These are phyloP conservation scores for Phaeotremella fagi DNA, from an alignment of 768 basidiomycete species.

Conservation along the genomic window DNA sequence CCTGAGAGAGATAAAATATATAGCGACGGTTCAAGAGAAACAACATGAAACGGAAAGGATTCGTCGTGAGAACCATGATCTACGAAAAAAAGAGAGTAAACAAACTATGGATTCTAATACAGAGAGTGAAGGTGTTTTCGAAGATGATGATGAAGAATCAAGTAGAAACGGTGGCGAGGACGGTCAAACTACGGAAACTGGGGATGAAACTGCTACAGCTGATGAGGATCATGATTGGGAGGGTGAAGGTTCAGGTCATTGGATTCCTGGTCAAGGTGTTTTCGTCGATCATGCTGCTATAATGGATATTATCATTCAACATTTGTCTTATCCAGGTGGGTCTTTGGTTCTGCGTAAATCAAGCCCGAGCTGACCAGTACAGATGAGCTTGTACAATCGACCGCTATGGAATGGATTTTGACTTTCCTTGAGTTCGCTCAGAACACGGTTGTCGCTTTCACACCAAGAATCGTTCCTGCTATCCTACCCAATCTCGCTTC, in stretches of 20 bases:
- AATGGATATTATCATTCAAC: constrained; percentile 84
- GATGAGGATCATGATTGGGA: constrained; percentile 47
- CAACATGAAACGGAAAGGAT: constrained; percentile 27
- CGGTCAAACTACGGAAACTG: not conserved
- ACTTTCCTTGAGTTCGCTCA: constrained; percentile 82
- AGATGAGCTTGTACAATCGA: constrained; percentile 95
- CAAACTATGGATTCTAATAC: constrained; percentile 36
- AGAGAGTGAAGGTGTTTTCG: constrained; percentile 1
- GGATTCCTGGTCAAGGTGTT: constrained; percentile 92
- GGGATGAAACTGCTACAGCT: constrained; percentile 24
- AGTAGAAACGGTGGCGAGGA: constrained; percentile 20
- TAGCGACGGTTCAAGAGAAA: constrained; percentile 63
- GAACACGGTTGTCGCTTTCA: constrained; percentile 90
- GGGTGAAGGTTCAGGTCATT: constrained; percentile 54
- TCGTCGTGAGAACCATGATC: constrained; percentile 9
- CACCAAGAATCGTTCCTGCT: constrained; percentile 84
- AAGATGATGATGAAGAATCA: constrained; percentile 25
- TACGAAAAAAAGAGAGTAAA: constrained; percentile 49
- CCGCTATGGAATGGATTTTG: constrained; percentile 86
- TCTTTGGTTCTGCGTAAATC: constrained; percentile 17
- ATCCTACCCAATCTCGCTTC: constrained; percentile 86
- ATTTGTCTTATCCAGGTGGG: constrained; percentile 72
- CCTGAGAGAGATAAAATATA: constrained; percentile 80
- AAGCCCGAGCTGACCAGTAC: constrained; percentile 7
- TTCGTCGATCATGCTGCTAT: constrained; percentile 85